Percentiles rank a stretch among this genome's conserved stretches.
phyloP scores from a whole-genome alignment of 164 flowering plant species.

The Cinnamomum chago region DNA sequence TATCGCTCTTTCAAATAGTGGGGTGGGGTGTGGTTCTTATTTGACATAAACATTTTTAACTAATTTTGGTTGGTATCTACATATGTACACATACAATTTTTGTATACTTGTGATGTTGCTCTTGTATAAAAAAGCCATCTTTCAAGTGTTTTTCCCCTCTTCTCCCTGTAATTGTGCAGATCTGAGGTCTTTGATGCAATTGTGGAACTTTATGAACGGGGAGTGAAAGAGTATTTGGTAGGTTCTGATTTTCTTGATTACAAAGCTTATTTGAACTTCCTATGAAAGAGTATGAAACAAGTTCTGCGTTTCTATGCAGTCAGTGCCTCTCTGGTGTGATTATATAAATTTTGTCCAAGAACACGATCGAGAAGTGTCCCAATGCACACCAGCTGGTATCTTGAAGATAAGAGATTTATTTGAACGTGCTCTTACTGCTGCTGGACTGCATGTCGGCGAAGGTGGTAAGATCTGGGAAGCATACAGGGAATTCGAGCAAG shows the following conservation, averaged over 20 bases:
- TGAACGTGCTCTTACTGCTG: slow-evolving; percentile 88
- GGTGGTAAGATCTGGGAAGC: slow-evolving; percentile 85
- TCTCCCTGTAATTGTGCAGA: slow-evolving; percentile 32
- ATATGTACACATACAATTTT: not conserved
- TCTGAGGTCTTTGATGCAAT: slow-evolving; percentile 39
- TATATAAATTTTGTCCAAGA: slow-evolving; percentile 74
- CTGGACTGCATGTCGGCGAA: slow-evolving; percentile 79
- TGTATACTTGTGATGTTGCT: not conserved
- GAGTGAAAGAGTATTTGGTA: slow-evolving; percentile 79
- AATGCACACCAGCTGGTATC: slow-evolving; percentile 52
- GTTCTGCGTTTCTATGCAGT: slow-evolving; percentile 47
- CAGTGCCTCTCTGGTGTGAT: slow-evolving; percentile 86
- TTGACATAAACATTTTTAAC: too few species aligned
- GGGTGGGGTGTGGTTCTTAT: too few species aligned
- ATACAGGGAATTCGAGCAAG: slow-evolving; percentile 79
- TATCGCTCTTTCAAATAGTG: too few species aligned
- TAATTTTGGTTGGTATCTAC: not conserved
- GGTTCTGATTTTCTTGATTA: slow-evolving; percentile 13
- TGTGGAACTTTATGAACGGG: slow-evolving; percentile 75
- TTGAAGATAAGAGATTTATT: slow-evolving; percentile 66
- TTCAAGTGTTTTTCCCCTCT: not conserved
- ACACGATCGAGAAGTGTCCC: slow-evolving; percentile 49
- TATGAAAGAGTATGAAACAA: not conserved
- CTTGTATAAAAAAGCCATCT: not conserved
- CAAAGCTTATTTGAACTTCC: not conserved